Base-by-base conservation (phyloP, 2,329 filamentous ascomycete species). In the Paecilomyces fulvus region DNA sequence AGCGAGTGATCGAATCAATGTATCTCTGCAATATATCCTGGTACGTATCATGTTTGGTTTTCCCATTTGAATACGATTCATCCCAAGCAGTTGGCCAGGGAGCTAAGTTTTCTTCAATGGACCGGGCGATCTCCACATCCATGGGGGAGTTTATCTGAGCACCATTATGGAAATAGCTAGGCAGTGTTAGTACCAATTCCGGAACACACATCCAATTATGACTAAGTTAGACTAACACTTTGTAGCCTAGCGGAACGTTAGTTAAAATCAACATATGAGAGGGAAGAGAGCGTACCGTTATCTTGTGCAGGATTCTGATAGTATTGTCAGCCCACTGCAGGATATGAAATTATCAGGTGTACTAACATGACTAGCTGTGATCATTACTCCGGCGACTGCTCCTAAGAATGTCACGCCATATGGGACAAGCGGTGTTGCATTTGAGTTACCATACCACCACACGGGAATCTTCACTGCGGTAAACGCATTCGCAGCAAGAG, bases 71-170 rank as follows among this genome's bases (percentile, higher is more conserved):
- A 77, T 77, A 78, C 73, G 81, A 25, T 68, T 76, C 52, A 71
- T 72, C 65, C 75, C 75, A 78, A 20, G 73, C 73, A 37, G 60
- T 64, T 23, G 70, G 61, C 70, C 73, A 73, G 3, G 83, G 82
- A 54, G 77, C 74, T 49, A 83, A 66, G 56, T 85, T 84, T 33
- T 77, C 65, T 37, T 77, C 69, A 52, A 87, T 87, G 2, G 79
- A 77, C 33, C 72, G 70, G 3, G 82, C 79, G 55, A 87, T 87
- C 30, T 80, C 79, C 20, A 65, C 72, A 61, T 86, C 84, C 59
- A 82, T 79, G 3, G 84, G 84, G 9, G 82, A 78, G 54, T 86
- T 84, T 60, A 87, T 86, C 65, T 87, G 84, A 63, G 82, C 84
- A 2, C 83, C 84, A 64, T 85, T 86, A 14, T 74, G 75, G 74